Base-by-base conservation (phyloP, 2,329 filamentous ascomycete genomes). In the Colletotrichum magnum region DNA sequence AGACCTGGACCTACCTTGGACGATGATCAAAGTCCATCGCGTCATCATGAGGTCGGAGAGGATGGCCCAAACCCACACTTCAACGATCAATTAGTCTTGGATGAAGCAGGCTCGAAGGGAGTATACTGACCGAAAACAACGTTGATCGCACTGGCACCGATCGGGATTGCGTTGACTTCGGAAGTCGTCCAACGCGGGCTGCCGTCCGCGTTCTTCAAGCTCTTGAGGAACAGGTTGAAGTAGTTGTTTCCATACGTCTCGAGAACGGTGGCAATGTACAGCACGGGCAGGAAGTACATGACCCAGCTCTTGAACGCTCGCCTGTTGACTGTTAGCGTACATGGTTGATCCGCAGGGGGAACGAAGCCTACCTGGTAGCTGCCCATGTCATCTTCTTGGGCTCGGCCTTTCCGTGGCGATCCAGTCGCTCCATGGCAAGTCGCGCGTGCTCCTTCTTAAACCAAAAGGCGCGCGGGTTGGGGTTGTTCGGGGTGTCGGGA, bases 61-160 rank as follows among this genome's bases (percentile, higher is more conserved):
- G 2, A 86, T 79, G 1, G 85, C 85, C 85, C 86, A 88, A 13
- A 86, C 79, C 85, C 85, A 87, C 2, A 87, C 86, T 81, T 5
- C 12, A 28, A 1, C 15, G 39, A 15, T 36, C 32, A 36, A 43
- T 72, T 50, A 71, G 62, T 24, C 16, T 36, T 26, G 21, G 21
- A 12, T 9, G 26, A 18, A 10, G 24, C 28, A 13, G 12, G n/a
- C 6, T 5, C 32, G 5, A 18, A 28, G 13, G 16, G 15, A 32
- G 6, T 7, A 16, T 2, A 67, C 71, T 9, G 53, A 75, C 74
- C 71, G 16, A 69, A 69, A 6, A 69, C 61, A 5, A 69, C 66
- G 7, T 69, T 69, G 21, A 69, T 69, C 24, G 66, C 66, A 26
- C 66, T 65, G 52, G 47, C 66, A 18, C 66, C 66, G 16, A 69